Conservation (phyloP, 306 rosid genomes). For the Pyrus pyrifolia region DNA sequence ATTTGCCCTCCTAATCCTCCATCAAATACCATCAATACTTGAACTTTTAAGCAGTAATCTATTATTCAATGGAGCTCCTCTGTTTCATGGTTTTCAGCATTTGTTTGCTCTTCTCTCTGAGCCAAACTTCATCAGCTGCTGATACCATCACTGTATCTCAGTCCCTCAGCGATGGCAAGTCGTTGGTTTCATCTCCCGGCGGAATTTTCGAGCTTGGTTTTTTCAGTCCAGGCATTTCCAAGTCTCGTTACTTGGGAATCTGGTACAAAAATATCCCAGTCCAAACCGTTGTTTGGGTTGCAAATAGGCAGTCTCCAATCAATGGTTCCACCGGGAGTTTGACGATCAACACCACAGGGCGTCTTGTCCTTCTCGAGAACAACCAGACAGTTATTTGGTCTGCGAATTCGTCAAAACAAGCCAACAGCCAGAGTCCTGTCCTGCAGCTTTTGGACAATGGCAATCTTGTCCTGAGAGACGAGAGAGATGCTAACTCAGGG, state of each 20-base stretch:
- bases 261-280: constrained; percentile 24
- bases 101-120: not conserved
- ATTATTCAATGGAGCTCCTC: constrained; percentile 4
- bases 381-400: constrained; percentile 32
- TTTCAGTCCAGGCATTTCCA: constrained; percentile 30
- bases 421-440: constrained; percentile 8
- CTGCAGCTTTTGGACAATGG: constrained; percentile 38
- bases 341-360: constrained; percentile 25
- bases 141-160: constrained; percentile 21
- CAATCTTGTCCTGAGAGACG: constrained; percentile 39
- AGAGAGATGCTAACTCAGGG: not conserved
- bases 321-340: constrained; percentile 22
- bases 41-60: not conserved
- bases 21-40: not conserved
- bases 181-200: constrained; percentile 13
- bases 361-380: constrained; percentile 11
- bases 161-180: constrained; percentile 13
- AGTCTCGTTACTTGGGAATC: constrained; percentile 36
- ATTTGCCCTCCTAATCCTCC: not conserved
- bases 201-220: constrained; percentile 32
- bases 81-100: not conserved
- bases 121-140: not conserved
- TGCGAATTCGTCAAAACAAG: constrained; percentile 13
- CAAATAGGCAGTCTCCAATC: constrained; percentile 24
- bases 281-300: constrained; percentile 32